Evolutionary conservation across 2,329 filamentous ascomycete species (phyloP).

Genomic region (Exserohilum turcica): DNA sequence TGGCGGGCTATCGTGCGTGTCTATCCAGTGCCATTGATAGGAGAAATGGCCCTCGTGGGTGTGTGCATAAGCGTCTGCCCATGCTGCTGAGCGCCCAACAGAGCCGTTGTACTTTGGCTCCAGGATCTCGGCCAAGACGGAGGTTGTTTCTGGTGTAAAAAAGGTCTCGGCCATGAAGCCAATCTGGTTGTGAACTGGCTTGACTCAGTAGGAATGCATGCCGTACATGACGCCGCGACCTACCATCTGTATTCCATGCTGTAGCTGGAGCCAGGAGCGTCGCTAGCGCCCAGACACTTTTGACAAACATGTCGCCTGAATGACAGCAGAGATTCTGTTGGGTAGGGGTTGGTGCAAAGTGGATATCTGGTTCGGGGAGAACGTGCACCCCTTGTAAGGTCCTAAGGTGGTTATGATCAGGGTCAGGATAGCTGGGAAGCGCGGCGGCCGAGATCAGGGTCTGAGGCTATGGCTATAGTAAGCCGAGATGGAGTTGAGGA

Average conservation of each 20-base stretch:
- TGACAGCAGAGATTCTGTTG: not conserved
- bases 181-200: conserved; percentile 49
- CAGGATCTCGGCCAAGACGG: conserved; percentile 43
- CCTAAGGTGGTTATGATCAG: conserved; percentile 2
- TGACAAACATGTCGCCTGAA: not conserved
- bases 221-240: not conserved
- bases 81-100: conserved; percentile 48
- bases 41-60: conserved; percentile 48
- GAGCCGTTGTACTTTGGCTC: conserved; percentile 49
- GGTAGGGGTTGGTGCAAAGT: not conserved
- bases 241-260: conserved; percentile 46
- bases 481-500: not conserved
- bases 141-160: conserved; percentile 39
- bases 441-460: not conserved
- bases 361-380: not conserved
- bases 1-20: conserved; percentile 44
- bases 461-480: not conserved
- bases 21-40: conserved; percentile 52
- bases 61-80: conserved; percentile 49
- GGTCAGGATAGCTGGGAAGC: not conserved
- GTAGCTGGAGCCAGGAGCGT: conserved; percentile 19
- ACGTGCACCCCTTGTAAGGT: not conserved
- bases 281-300: conserved; percentile 6
- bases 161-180: conserved; percentile 49
- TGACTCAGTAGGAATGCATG: conserved; percentile 8